Evolutionary conservation across 148 eudicot species (phyloP).

Genomic region (Persicaria tinctoria): DNA sequence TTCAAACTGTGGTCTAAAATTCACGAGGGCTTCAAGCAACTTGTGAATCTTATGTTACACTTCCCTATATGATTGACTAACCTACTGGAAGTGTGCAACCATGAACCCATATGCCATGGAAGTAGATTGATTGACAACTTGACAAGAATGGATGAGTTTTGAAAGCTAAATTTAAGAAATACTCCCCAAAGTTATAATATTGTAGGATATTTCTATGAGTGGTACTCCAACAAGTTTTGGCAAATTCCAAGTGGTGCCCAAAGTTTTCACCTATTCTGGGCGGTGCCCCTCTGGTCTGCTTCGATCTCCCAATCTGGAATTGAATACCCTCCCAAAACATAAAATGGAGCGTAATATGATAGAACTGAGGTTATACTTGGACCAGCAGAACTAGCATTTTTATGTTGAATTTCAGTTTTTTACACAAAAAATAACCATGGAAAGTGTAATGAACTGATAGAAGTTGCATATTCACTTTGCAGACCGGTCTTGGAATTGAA

Average conservation of each 20-base stretch:
- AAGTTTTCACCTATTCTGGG: too few relatives aligned
- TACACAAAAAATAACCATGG: too few relatives aligned
- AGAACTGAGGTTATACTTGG: too few relatives aligned
- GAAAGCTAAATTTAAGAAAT: not conserved
- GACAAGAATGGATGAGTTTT: not conserved
- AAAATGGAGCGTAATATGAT: too few relatives aligned
- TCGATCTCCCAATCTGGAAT: too few relatives aligned
- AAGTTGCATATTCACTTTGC: not conserved
- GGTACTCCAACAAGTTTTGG: too few relatives aligned
- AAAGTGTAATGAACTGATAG: not conserved
- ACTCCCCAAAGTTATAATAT: not conserved
- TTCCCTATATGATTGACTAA: not conserved
- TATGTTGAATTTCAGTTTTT: too few relatives aligned
- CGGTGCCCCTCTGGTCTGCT: too few relatives aligned
- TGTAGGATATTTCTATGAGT: not conserved
- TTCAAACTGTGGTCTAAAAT: not conserved
- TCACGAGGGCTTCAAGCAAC: not conserved
- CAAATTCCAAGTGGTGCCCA: too few relatives aligned
- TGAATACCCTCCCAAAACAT: too few relatives aligned
- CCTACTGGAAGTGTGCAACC: not conserved
- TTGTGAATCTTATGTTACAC: not conserved
- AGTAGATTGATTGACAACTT: too few relatives aligned
- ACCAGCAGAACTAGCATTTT: too few relatives aligned
- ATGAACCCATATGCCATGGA: not conserved
- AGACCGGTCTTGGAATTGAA: not conserved